phyloP scores from a whole-genome alignment of 2,329 filamentous ascomycete species.

The Aspergillus sp. region DNA sequence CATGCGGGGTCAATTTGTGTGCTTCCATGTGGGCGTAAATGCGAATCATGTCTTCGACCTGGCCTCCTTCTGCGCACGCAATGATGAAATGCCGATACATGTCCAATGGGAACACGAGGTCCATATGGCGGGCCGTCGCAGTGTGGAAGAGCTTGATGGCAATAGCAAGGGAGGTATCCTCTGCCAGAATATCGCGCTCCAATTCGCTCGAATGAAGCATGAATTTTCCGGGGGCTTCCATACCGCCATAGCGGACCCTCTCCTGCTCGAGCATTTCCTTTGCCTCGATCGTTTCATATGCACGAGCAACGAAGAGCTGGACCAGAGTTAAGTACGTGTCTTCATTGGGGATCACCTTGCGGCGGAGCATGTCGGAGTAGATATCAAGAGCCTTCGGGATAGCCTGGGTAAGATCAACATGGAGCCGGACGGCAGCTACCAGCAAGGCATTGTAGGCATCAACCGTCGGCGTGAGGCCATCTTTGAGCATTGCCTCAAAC shows the following conservation, averaged over 20 bases:
- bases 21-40: constrained; percentile 88
- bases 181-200: constrained; percentile 73
- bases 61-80: constrained; percentile 74
- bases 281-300: constrained; percentile 64
- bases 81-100: constrained; percentile 79
- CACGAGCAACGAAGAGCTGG: constrained; percentile 67
- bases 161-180: constrained; percentile 78
- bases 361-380: constrained; percentile 90
- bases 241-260: constrained; percentile 71
- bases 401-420: constrained; percentile 68
- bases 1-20: constrained; percentile 61
- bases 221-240: constrained; percentile 75
- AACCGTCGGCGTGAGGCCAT: constrained; percentile 69
- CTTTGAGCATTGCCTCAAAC: constrained; percentile 81
- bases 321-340: constrained; percentile 85
- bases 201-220: constrained; percentile 82
- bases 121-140: constrained; percentile 53
- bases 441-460: constrained; percentile 88
- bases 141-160: constrained; percentile 78
- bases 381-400: constrained; percentile 89
- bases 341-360: constrained; percentile 69
- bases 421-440: constrained; percentile 72
- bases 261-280: constrained; percentile 71
- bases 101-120: constrained; percentile 62
- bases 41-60: constrained; percentile 78